These are phyloP conservation scores for Pythium volutum DNA, from an alignment of 352 stramenopile genomes.

Conservation along the genomic window DNA sequence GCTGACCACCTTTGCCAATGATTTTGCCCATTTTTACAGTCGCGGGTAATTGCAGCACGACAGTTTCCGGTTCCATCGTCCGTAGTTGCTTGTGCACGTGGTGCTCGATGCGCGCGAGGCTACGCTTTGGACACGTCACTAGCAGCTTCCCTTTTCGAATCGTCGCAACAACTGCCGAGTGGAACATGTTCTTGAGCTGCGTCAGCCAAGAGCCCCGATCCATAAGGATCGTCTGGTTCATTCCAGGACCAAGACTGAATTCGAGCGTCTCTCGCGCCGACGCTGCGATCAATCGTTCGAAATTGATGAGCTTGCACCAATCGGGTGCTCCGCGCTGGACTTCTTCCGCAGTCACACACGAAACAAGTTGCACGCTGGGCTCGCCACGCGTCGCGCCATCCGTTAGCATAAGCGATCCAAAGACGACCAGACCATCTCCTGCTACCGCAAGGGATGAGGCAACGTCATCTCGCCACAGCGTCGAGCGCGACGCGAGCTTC, in stretches of 20 bases:
- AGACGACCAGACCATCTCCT: slow-evolving; percentile 6
- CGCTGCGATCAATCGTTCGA: slow-evolving; percentile 1
- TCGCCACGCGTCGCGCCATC: background rate
- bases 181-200: slow-evolving; percentile 3
- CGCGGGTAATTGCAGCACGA: background rate
- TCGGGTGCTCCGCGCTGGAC: slow-evolving; percentile 15
- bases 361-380: slow-evolving; percentile 12
- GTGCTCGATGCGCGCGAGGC: background rate
- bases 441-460: background rate
- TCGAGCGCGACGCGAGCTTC: background rate
- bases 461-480: slow-evolving; percentile 4
- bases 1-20: slow-evolving; percentile 4
- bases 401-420: slow-evolving; percentile 20
- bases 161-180: background rate
- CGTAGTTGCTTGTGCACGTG: slow-evolving; percentile 2
- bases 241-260: background rate
- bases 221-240: slow-evolving; percentile 3
- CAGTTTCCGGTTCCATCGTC: background rate
- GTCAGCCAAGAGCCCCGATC: slow-evolving; percentile 8
- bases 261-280: background rate
- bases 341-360: slow-evolving; percentile 12
- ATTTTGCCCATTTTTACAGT: slow-evolving; percentile 10
- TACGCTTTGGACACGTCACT: slow-evolving; percentile 9
- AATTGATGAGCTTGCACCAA: slow-evolving; percentile 16
- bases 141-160: slow-evolving; percentile 5